Base-by-base conservation (phyloP, 1,284 basidiomycete genomes). In the Rhodotorula sp. region DNA sequence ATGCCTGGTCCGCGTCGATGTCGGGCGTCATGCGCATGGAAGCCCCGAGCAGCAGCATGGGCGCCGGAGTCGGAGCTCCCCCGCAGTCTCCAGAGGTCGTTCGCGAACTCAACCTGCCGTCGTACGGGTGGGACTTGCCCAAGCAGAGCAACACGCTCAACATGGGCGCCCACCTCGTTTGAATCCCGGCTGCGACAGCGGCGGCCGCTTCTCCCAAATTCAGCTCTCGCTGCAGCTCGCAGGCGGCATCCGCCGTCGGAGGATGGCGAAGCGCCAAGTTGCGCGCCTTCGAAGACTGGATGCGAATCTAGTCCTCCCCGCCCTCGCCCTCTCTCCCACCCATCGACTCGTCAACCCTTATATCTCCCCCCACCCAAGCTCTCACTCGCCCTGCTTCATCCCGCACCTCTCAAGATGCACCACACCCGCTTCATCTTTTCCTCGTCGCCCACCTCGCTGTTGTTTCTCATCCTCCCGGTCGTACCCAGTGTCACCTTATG, bases 161-260 rank as follows among this genome's bases (percentile, higher is more conserved):
- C 54, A 49, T 66, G 29, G 64, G 64, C 37, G 22, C 59, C 45
- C 65, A 66, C 54, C 44, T 66, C 45, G 55, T 66, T n/a, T 66
- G 53, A 54, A 66, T 56, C 65, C 24, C 65, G n/a, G n/a, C 15
- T 12, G 57, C 42, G 33, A 22, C 33, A 20, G 8, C 26, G 20
- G 14, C 10, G 29, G 7, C 37, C 37, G 37, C 37, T 42, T 12
- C 37, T 42, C 10, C 37, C 37, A 8, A 42, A 2, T 42, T 42
- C 37, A 12, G 37, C 10, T 12, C 37, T 42, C 37, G 37, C 37
- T 42, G 37, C 14, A 42, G 37, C 37, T 42, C 37, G 14, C 37
- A 42, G 37, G 37, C 10, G 37, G 37, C 37, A 12, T 42, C 37
- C 37, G 37, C 37, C 37, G 37, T 42, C 10, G 37, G 37, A 42